These are phyloP conservation scores for Komagataella kurtzmanii DNA, from an alignment of 805 yeast species.

Conservation along the genomic window DNA sequence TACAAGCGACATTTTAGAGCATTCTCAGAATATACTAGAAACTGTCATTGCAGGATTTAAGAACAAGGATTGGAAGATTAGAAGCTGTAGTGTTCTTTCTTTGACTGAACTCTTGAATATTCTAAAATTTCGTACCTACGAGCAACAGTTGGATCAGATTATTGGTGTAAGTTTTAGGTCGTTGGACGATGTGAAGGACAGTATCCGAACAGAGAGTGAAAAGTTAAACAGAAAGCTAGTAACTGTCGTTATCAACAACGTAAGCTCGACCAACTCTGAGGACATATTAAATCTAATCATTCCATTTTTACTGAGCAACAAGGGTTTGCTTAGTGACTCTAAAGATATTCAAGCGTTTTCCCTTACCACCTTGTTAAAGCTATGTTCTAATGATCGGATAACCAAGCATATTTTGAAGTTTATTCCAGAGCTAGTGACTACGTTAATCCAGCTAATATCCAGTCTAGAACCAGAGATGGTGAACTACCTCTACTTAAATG, in stretches of 20 bases:
- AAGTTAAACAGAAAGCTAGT: slow-evolving; percentile 57
- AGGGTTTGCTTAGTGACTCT: slow-evolving; percentile 75
- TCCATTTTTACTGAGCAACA: slow-evolving; percentile 68
- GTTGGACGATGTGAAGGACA: slow-evolving; percentile 89
- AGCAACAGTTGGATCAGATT: slow-evolving; percentile 41
- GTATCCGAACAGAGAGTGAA: slow-evolving; percentile 74
- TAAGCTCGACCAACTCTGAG: slow-evolving; percentile 23
- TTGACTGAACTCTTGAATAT: slow-evolving; percentile 55
- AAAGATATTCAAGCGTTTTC: slow-evolving; percentile 75
- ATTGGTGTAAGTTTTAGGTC: slow-evolving; percentile 85
- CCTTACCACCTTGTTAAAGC: slow-evolving; percentile 54
- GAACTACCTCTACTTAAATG: slow-evolving; percentile 77
- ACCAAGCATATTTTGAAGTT: slow-evolving; percentile 52
- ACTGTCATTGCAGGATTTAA: slow-evolving; percentile 63
- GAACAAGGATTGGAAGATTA: slow-evolving; percentile 80
- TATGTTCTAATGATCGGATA: slow-evolving; percentile 23
- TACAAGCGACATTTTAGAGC: slow-evolving; percentile 34
- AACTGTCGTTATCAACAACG: slow-evolving; percentile 30
- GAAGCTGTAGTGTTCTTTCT: slow-evolving; percentile 78
- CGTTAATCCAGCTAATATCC: slow-evolving; percentile 62
- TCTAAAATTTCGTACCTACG: slow-evolving; percentile 39
- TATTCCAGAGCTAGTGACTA: slow-evolving; percentile 54
- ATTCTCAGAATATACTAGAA: slow-evolving; percentile 43
- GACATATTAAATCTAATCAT: slow-evolving; percentile 42
- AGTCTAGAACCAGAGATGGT: slow-evolving; percentile 85